A percentile compares a stretch with the other conserved stretches of the same genome.
These are phyloP conservation scores for Trichoderma sp. DNA, from an alignment of 2,329 filamentous ascomycete genomes.

Conservation along the genomic window DNA sequence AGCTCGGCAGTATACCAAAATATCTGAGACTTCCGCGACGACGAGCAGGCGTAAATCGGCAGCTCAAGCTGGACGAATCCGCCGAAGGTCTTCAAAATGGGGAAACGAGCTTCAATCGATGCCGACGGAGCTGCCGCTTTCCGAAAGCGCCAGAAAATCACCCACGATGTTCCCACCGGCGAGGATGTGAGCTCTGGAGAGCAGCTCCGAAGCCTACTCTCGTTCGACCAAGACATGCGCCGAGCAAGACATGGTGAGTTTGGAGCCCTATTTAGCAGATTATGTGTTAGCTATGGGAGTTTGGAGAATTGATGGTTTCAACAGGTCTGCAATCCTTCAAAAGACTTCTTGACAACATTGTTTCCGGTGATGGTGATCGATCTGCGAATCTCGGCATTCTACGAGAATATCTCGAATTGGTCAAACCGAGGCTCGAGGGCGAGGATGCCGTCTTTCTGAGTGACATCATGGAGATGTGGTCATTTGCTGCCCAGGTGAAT, in stretches of 20 bases:
- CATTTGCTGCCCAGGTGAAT: slow-evolving; percentile 73
- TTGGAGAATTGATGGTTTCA: background rate
- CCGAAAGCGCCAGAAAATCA: slow-evolving; percentile 55
- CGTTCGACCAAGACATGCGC: slow-evolving; percentile 67
- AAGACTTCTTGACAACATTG: slow-evolving; percentile 64
- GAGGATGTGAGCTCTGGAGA: slow-evolving; percentile 61
- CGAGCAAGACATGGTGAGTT: slow-evolving; percentile 62
- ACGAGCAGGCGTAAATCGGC: slow-evolving; percentile 16
- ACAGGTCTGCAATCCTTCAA: slow-evolving; percentile 68
- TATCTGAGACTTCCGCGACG: slow-evolving; percentile 25
- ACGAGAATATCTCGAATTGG: slow-evolving; percentile 63
- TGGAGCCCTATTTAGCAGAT: background rate
- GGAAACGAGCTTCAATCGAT: slow-evolving; percentile 42
- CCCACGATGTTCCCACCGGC: slow-evolving; percentile 54
- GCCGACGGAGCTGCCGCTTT: slow-evolving; percentile 41
- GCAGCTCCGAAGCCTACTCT: slow-evolving; percentile 66
- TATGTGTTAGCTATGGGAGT: too few species aligned
- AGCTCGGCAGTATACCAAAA: slow-evolving; percentile 37
- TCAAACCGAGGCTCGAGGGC: slow-evolving; percentile 45
- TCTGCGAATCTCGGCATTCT: slow-evolving; percentile 55
- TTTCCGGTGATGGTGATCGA: slow-evolving; percentile 45
- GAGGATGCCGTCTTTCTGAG: slow-evolving; percentile 61
- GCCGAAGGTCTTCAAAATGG: slow-evolving; percentile 35
- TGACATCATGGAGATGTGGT: slow-evolving; percentile 86
- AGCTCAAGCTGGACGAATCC: slow-evolving; percentile 3